phyloP scores from a whole-genome alignment of 805 yeast genomes.

The Yamadazyma kitorensis region DNA sequence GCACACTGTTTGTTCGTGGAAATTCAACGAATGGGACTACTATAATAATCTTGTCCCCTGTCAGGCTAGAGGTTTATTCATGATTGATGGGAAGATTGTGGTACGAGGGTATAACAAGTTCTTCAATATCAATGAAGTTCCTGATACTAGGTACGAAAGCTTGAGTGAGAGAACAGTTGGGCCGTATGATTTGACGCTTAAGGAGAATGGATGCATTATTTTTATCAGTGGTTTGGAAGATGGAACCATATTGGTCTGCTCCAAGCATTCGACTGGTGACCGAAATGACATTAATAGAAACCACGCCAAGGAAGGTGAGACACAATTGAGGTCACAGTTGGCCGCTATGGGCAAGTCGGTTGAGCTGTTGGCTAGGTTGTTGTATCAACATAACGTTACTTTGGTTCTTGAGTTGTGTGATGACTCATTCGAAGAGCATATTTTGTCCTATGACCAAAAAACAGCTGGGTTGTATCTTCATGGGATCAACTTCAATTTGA shows the following conservation, averaged over 20 bases:
- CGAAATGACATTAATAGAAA: conserved; percentile 51
- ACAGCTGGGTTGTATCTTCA: conserved; percentile 84
- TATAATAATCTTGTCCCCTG: conserved; percentile 62
- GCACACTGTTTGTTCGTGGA: conserved; percentile 62
- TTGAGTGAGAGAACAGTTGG: conserved; percentile 54
- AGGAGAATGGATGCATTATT: conserved; percentile 93
- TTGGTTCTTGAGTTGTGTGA: conserved; percentile 94
- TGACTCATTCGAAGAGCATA: conserved; percentile 91
- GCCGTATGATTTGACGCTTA: conserved; percentile 77
- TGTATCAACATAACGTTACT: conserved; percentile 58
- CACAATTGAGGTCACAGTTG: conserved; percentile 55
- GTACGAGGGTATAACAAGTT: conserved; percentile 94
- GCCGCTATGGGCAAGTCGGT: conserved; percentile 32
- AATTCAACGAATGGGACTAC: conserved; percentile 88
- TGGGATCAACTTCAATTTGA: conserved; percentile 74
- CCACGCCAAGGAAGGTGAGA: conserved; percentile 75
- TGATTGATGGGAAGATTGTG: conserved; percentile 47
- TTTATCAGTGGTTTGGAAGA: conserved; percentile 73
- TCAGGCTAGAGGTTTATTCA: conserved; percentile 83
- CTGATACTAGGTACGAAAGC: conserved; percentile 47
- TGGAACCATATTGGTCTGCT: conserved; percentile 81
- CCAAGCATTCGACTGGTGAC: conserved; percentile 85
- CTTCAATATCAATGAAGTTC: conserved; percentile 73
- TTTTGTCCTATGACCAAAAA: conserved; percentile 65
- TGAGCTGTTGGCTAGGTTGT: conserved; percentile 51